Evolutionary conservation across 2,329 filamentous ascomycete species (phyloP), one percentile per base, ranked within the genome.

Genomic region (Talaromyces sp.): DNA sequence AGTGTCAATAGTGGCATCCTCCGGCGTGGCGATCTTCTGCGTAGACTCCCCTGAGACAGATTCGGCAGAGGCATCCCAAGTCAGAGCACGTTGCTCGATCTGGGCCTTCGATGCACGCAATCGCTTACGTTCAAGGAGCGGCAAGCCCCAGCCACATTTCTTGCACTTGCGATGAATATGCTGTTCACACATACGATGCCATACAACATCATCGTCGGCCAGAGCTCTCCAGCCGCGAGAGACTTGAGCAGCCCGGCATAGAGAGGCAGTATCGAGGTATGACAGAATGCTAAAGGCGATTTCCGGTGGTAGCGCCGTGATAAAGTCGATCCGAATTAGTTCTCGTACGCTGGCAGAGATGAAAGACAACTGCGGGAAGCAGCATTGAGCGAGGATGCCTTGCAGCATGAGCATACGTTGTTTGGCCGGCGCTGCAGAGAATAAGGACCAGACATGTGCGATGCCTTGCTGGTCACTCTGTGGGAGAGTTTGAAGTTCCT

Each of bases 151-250:
- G 26, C 95, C 93, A 71, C 95, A 99, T 72, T 95, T 96, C 62
- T 87, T 93, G 74, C 93, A 97, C 72, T 96, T 96, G 63, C 91
- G 83, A 72, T 96, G 91, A 67, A 97, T 96, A 74, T 96, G 93
- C 72, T 98, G 93, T 75, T 96, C 92, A 72, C 95, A 99, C 93
- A 98, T 97, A 65, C 89, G 89, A 71, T 97, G 90, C 95, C 95
- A 99, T 4, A 99, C 93, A 9, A 96, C 89, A 73, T 99, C 93
- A 71, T 97, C 93, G 69, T 98, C 95, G n/a, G 95, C 93, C 46
- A 99, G 80, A 60, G 85, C 85, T 64, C 91, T 85, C 95, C 95
- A 99, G 67, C 88, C 84, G 61, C 87, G 86, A 72, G 91, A 97
- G 59, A 99, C 95, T 74, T 97, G 93, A 0, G 95, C 91, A 1